phyloP scores from a whole-genome alignment of 1,139 yeast genomes.

The Debaryomyces udenii region DNA sequence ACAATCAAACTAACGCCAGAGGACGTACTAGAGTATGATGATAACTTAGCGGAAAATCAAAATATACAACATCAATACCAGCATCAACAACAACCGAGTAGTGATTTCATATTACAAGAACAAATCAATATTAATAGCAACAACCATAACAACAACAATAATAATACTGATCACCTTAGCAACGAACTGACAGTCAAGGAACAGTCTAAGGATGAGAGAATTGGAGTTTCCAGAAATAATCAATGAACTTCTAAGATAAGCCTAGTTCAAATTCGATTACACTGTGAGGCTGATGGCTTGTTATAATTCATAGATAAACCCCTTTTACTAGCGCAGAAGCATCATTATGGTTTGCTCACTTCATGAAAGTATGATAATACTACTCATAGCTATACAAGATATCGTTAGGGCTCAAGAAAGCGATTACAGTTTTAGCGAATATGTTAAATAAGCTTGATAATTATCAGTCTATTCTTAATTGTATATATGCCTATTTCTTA shows the following conservation, averaged over 20 bases:
- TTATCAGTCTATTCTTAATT: not conserved
- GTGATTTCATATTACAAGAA: constrained; percentile 19
- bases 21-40: constrained; percentile 65
- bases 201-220: constrained; percentile 22
- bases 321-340: no score
- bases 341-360: no score
- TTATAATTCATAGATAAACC: no score
- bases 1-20: constrained; percentile 66
- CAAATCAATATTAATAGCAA: constrained; percentile 16
- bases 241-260: not conserved
- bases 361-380: no score
- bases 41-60: constrained; percentile 23
- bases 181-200: constrained; percentile 15
- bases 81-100: constrained; percentile 10
- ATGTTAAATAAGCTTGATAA: not conserved
- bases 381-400: no score
- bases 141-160: constrained; percentile 3
- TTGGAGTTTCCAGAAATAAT: constrained; percentile 20
- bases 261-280: no score
- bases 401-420: no score
- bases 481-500: constrained; percentile 28
- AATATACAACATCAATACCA: constrained; percentile 11
- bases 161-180: constrained; percentile 7
- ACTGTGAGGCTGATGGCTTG: no score
- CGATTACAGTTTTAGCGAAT: not conserved